Evolutionary conservation across 139 green algal species (phyloP).

Genomic region (Asterochloris erici): DNA sequence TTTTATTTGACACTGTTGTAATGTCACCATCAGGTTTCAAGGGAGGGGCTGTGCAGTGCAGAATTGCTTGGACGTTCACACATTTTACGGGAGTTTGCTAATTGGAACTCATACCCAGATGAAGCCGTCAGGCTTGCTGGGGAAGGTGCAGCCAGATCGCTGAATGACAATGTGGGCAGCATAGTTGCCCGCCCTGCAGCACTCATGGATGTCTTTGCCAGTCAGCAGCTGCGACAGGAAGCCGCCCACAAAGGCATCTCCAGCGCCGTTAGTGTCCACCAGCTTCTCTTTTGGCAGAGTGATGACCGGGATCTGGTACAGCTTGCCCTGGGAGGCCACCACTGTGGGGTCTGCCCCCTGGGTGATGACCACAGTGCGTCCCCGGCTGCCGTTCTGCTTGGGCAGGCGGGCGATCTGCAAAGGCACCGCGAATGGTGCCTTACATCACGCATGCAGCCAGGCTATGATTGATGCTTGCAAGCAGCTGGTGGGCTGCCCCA

Average conservation of each 20-base stretch:
- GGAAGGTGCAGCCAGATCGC: conserved; percentile 80
- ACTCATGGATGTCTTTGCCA: conserved; percentile 80
- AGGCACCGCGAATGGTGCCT: too few species aligned
- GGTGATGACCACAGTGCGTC: conserved; percentile 91
- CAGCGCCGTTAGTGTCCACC: conserved; percentile 97
- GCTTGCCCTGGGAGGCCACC: conserved; percentile 71
- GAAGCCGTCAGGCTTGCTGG: conserved; percentile 43
- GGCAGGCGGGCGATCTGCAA: conserved; percentile 71
- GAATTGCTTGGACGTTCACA: too few species aligned
- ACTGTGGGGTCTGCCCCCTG: conserved; percentile 89
- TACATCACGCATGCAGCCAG: too few species aligned
- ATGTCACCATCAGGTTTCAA: too few species aligned
- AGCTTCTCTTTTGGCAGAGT: conserved; percentile 78
- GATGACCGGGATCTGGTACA: conserved; percentile 60
- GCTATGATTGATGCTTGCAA: background rate
- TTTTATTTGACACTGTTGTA: too few species aligned
- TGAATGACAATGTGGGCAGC: conserved; percentile 94
- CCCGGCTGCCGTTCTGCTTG: conserved; percentile 75
- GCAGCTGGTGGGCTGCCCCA: background rate
- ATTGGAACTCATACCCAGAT: conserved; percentile 1
- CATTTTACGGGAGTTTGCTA: too few species aligned
- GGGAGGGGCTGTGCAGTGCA: too few species aligned
- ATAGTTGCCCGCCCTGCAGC: conserved; percentile 87
- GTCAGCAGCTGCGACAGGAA: conserved; percentile 92
- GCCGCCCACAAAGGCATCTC: conserved; percentile 94